Evolutionary conservation across 805 yeast species (phyloP).

Genomic region (Pichia occidentalis): DNA sequence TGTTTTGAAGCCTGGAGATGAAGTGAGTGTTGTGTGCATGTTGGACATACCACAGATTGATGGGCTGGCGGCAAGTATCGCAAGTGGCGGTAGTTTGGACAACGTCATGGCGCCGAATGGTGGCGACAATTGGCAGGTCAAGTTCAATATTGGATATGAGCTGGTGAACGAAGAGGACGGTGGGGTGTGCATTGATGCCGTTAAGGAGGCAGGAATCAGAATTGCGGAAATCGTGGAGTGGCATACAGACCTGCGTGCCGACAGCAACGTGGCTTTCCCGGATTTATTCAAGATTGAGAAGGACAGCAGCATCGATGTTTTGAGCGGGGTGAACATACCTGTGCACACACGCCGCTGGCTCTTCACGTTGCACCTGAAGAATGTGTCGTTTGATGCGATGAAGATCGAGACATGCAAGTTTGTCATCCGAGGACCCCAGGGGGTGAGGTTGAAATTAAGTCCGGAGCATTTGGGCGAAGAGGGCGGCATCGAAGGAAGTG

Average conservation of each 20-base stretch:
- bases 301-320: neutral
- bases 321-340: slow-evolving; percentile 4
- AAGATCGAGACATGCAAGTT: slow-evolving; percentile 2
- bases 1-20: slow-evolving; percentile 7
- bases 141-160: slow-evolving; percentile 14
- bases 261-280: slow-evolving; percentile 3
- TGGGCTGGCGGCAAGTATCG: slow-evolving; percentile 10
- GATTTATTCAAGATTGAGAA: slow-evolving; percentile 4
- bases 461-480: slow-evolving; percentile 6
- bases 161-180: slow-evolving; percentile 6
- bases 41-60: slow-evolving; percentile 20
- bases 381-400: slow-evolving; percentile 28
- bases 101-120: no score
- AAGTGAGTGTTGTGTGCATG: slow-evolving; percentile 5
- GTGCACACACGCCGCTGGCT: slow-evolving; percentile 23
- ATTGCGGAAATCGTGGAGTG: slow-evolving; percentile 13
- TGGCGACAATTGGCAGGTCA: slow-evolving; percentile 14
- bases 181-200: neutral
- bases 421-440: slow-evolving; percentile 3
- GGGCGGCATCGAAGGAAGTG: neutral
- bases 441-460: slow-evolving; percentile 7
- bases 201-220: slow-evolving; percentile 5
- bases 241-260: slow-evolving; percentile 4
- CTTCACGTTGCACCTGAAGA: slow-evolving; percentile 10
- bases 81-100: neutral